Evolutionary conservation across 2,329 filamentous ascomycete species (phyloP), one percentile per base, ranked within the genome.

Genomic region (Karstenula rhodostoma): DNA sequence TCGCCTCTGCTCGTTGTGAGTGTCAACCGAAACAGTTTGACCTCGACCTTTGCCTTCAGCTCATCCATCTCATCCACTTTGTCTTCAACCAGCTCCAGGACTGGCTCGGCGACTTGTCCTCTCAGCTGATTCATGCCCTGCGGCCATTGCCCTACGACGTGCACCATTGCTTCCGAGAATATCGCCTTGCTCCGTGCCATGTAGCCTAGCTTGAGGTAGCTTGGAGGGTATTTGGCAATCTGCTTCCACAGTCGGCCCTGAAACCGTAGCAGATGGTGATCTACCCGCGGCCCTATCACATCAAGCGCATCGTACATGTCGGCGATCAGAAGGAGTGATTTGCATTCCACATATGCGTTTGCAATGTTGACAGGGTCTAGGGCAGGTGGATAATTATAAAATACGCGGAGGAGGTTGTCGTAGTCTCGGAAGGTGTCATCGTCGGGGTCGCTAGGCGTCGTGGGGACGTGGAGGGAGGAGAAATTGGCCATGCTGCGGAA

Each of bases 71-170:
- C 94, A 68, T 96, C 93, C 5, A 95, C 93, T 78, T 97, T 97
- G 79, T 97, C 93, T 77, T 97, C 92, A 63, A 97, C 96, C 37
- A 97, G 85, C 67, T 97, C 93, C 10, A 97, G 83, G 0, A 97
- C 92, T 0, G 86, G 77, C 27, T 90, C 87, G 0, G 94, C 91
- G 43, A 96, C 84, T 32, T 90, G 84, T 13, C 70, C 70, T 59
- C 92, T 88, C 37, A 97, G 86, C 68, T 92, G 92, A 27, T 90
- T 87, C 69, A 93, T 87, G 17, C 90, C 93, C 0, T 87, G 83
- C 0, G 94, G 94, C 94, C 94, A 98, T 76, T 96, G 92, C 3
- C 94, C 94, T 0, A 97, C 94, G 0, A 97, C 93, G 72, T 98
- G 94, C 55, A 97, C 92, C 51, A 98, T 84, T 0, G 94, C 93